phyloP scores from a whole-genome alignment of 768 basidiomycete genomes.

The Megacollybia marginata region DNA sequence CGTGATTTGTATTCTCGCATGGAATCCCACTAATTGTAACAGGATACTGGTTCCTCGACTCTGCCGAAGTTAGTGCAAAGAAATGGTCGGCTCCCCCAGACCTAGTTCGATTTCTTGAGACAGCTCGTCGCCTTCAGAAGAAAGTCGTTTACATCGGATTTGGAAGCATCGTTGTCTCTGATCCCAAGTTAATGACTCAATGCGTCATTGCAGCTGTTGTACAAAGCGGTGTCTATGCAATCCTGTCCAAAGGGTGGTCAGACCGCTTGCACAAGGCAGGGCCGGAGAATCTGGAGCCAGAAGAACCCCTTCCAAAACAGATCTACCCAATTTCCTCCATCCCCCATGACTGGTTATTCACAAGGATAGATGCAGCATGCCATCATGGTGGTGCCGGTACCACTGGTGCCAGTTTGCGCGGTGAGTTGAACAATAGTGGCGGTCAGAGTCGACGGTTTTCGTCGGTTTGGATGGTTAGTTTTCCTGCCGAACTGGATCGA shows the following conservation, averaged over 20 bases:
- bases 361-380: slow-evolving; percentile 89
- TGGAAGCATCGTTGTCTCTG: slow-evolving; percentile 94
- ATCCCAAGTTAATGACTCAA: slow-evolving; percentile 88
- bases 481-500: too few relatives aligned
- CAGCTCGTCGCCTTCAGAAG: slow-evolving; percentile 66
- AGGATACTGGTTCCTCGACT: slow-evolving; percentile 98
- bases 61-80: slow-evolving; percentile 80
- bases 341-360: slow-evolving; percentile 96
- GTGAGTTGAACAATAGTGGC: slow-evolving; percentile 38
- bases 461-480: too few relatives aligned
- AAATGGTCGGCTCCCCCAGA: slow-evolving; percentile 86
- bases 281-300: slow-evolving; percentile 50
- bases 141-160: slow-evolving; percentile 98
- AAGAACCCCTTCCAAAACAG: slow-evolving; percentile 67
- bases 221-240: slow-evolving; percentile 82
- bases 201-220: slow-evolving; percentile 85
- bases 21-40: neutral
- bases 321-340: slow-evolving; percentile 82
- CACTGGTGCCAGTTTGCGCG: slow-evolving; percentile 89
- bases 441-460: too few relatives aligned
- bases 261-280: slow-evolving; percentile 71
- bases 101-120: slow-evolving; percentile 75
- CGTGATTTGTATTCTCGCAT: slow-evolving; percentile 1
- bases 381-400: slow-evolving; percentile 98
- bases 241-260: slow-evolving; percentile 98